Percentiles rank a stretch among this genome's conserved stretches.
phyloP scores from a whole-genome alignment of 495 filamentous ascomycete genomes.

The Hypoxylon perforatum region DNA sequence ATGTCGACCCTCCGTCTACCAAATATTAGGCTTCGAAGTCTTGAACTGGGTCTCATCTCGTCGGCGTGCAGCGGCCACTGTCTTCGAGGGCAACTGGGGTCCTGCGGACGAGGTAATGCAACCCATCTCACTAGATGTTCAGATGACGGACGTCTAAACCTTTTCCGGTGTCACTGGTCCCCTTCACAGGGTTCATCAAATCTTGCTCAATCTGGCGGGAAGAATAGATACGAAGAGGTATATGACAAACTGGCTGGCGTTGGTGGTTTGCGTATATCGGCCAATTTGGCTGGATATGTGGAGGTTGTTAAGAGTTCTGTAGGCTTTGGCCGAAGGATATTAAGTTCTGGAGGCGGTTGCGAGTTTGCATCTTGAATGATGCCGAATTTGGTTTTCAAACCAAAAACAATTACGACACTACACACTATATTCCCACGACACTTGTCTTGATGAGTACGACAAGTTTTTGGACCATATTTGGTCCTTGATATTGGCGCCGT shows the following conservation, averaged over 20 bases:
- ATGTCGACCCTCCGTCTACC: constrained; percentile 77
- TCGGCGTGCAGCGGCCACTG: constrained; percentile 83
- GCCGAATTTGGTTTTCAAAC: constrained; percentile 22
- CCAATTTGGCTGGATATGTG: constrained; percentile 43
- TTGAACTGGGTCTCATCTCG: constrained; percentile 80
- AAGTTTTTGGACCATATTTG: constrained; percentile 18
- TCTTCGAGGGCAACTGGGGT: constrained; percentile 96
- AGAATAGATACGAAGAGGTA: constrained; percentile 51
- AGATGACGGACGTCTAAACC: constrained; percentile 60
- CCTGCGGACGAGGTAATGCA: constrained; percentile 57
- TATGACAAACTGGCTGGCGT: constrained; percentile 36
- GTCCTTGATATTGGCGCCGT: constrained; percentile 12
- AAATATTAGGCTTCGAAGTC: constrained; percentile 74
- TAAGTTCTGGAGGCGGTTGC: constrained; percentile 22
- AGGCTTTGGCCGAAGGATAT: constrained; percentile 16
- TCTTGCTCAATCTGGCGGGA: constrained; percentile 49
- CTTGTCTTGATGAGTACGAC: constrained; percentile 20
- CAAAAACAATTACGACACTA: constrained; percentile 8
- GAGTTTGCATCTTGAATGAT: constrained; percentile 30
- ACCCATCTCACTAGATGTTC: constrained; percentile 52
- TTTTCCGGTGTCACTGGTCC: constrained; percentile 23
- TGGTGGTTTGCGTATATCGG: constrained; percentile 40
- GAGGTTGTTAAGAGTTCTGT: constrained; percentile 21
- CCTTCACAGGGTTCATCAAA: constrained; percentile 24
- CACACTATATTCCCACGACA: constrained; percentile 11